Evolutionary conservation across 2,329 filamentous ascomycete species (phyloP), one percentile per base, ranked within the genome.

Genomic region (Colletotrichum nymphaeae): DNA sequence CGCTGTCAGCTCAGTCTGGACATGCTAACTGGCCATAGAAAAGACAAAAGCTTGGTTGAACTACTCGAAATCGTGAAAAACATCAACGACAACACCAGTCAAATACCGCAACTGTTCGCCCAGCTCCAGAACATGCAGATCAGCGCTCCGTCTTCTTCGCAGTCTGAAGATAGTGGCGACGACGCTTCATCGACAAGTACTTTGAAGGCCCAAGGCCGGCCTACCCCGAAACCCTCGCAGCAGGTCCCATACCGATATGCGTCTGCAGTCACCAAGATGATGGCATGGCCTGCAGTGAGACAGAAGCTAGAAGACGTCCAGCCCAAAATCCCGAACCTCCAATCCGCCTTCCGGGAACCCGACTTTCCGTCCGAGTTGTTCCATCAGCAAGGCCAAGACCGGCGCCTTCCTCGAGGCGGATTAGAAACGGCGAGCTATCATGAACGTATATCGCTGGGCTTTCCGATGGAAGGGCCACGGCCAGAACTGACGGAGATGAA

Each of bases 21-120:
- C 22, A 32, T 37, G 30, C 30, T 56, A 26, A 49, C 26, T 35
- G 49, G 35, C 16, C 37, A 28, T 77, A 91, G 89, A 78, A 92
- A 92, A 81, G 90, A 92, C 78, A 91, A 89, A 80, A 91, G 89
- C 2, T 83, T 91, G 76, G 85, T 89, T 55, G 88, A 92, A 77
- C 91, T 92, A 66, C 82, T 91, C 35, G 88, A 91, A 60, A 84
- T 86, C 12, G 82, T 91, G 64, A 88, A 86, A 74, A 84, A 81
- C 66, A 81, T 91, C 57, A 89, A 91, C 75, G 89, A 91, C 75
- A 79, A 76, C 8, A 59, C 63, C 69, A 63, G 57, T 53, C 57
- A 32, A 4, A 63, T 72, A 14, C 37, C 69, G 8, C 52, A 52
- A 32, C 56, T 72, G 5, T 63, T 37, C 14, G 37, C 35, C 14